Percentiles rank a stretch among this genome's conserved stretches.
These are phyloP conservation scores for Aspergillus ruber DNA, from an alignment of 2,329 filamentous ascomycete genomes.

Conservation along the genomic window DNA sequence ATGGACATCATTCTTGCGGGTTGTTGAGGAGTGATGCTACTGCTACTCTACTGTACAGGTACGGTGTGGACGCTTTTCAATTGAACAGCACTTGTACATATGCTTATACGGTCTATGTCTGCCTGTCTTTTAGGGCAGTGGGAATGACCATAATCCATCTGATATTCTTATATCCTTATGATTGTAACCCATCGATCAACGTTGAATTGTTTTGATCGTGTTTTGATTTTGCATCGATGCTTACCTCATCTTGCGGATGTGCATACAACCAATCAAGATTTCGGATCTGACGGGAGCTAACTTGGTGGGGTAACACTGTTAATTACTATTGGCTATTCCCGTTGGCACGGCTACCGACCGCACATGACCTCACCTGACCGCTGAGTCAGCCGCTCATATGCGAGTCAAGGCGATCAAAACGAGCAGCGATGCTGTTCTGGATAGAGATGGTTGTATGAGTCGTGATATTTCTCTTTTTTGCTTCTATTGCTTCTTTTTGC, in stretches of 20 bases:
- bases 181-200: neutral
- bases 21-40: too few relatives aligned
- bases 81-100: too few relatives aligned
- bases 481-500: neutral
- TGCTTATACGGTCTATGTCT: too few relatives aligned
- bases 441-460: neutral
- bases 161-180: too few relatives aligned
- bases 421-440: neutral
- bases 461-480: neutral
- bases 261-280: slow-evolving; percentile 12
- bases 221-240: neutral
- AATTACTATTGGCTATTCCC: slow-evolving; percentile 6
- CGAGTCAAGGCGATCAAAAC: neutral
- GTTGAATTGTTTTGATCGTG: neutral
- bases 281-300: slow-evolving; percentile 3
- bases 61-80: too few relatives aligned
- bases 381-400: slow-evolving; percentile 6
- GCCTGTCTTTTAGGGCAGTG: too few relatives aligned
- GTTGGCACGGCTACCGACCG: slow-evolving; percentile 15
- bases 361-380: slow-evolving; percentile 14
- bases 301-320: neutral
- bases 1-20: too few relatives aligned
- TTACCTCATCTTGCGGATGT: neutral
- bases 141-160: too few relatives aligned
- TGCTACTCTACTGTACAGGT: too few relatives aligned